Base-by-base conservation (phyloP, 306 rosid genomes). In the Pyrus communis region DNA sequence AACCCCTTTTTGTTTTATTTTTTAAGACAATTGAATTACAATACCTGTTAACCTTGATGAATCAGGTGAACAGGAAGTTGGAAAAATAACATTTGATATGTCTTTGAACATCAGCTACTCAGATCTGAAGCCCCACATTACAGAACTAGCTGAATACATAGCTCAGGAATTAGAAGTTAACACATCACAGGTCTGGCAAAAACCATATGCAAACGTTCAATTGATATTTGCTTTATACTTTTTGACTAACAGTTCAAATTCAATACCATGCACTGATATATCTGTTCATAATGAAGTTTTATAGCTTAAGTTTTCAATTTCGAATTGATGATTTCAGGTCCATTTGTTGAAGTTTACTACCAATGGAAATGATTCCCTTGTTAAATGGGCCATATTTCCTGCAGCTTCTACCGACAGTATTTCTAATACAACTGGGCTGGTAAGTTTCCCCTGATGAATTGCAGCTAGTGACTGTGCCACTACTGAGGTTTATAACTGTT, bases 101-200 rank as follows among this genome's bases (percentile, higher is more conserved):
- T 87, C 82, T 69, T 88, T 96, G 82, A 92, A 91, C 85, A 79
- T 73, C 67, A 89, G 93, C 87, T 91, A 85, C 81, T 17, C 46
- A 65, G 88, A 90, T 67, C 79, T 96, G 84, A 77, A 92, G 90
- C 92, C 91, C 84, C 87, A 84, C 84, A 80, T 84, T 62, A 74
- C 82, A 33, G 89, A 88, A 69, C 83, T 96, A 70, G 80, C 86
- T 35, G 87, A 81, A 77, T 86, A 78, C 86, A 87, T 96, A 75
- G 93, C 99, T 84, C 85, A 83, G 21, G 93, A 82, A 81, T 81
- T 96, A 81, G 81, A 87, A 65, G 82, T 92, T 82, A 82, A 89
- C 55, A 40, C 83, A 78, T 89, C 97, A 33, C 99, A 92, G 99
- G 98, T 96, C 59, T 79, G 91, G 75, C 71, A 79, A 19, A 69